Percentiles rank a stretch among this genome's conserved stretches.
phyloP scores from a whole-genome alignment of 2,329 filamentous ascomycete species.

The Botrytis galanthina region DNA sequence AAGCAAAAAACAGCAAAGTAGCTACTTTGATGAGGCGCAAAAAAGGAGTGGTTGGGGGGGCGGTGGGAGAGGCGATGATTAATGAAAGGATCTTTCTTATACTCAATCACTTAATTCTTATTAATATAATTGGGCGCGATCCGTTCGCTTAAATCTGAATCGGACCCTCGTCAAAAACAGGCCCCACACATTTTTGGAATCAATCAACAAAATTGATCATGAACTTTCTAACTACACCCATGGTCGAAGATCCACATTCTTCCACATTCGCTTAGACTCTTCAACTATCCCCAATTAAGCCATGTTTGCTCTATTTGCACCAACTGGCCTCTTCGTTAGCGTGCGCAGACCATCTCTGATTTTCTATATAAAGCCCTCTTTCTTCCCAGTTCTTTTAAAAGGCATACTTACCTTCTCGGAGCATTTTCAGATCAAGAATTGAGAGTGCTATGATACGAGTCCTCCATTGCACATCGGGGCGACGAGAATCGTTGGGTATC shows the following conservation, averaged over 20 bases:
- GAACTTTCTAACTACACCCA: not conserved
- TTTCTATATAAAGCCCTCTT: not conserved
- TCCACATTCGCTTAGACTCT: rapidly evolving
- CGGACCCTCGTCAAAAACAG: no score
- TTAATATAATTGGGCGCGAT: no score
- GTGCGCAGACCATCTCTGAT: not conserved
- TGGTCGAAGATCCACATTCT: not conserved
- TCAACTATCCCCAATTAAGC: not conserved
- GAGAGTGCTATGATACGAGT: conserved; percentile 39
- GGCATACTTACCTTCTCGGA: conserved; percentile 42
- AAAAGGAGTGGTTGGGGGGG: no score
- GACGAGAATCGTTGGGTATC: conserved; percentile 43
- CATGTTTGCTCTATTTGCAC: conserved; percentile 9
- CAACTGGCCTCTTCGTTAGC: not conserved
- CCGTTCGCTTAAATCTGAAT: no score
- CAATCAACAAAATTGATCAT: not conserved
- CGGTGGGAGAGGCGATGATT: no score
- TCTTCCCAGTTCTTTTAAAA: conserved; percentile 24
- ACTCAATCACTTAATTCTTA: no score
- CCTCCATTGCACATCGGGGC: conserved; percentile 59
- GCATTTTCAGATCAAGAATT: conserved; percentile 36
- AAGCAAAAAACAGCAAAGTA: no score
- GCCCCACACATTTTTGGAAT: not conserved
- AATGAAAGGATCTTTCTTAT: no score
- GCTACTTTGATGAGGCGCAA: no score